Evolutionary conservation across 108 stramenopile genomes (phyloP).

Genomic region (Cyclotella atomus): DNA sequence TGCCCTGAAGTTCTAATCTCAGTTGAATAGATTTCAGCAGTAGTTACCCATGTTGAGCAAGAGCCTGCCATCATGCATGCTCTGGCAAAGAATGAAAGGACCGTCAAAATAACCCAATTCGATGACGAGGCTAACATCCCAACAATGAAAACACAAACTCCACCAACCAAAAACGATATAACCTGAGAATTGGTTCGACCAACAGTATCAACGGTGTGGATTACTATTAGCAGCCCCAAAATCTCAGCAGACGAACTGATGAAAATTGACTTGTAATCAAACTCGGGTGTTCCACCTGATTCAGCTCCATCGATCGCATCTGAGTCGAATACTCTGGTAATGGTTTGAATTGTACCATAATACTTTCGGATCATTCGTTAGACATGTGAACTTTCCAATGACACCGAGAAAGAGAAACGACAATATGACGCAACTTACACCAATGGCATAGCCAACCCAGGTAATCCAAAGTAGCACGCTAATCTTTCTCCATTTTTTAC

Average conservation of each 20-base stretch:
- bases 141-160: constrained; percentile 50
- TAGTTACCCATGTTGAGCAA: constrained; percentile 73
- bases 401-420: not conserved
- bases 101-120: constrained; percentile 11
- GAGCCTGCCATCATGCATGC: constrained; percentile 77
- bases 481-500: constrained; percentile 55
- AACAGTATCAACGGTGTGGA: constrained; percentile 60
- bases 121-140: constrained; percentile 13
- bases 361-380: too few relatives aligned
- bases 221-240: constrained; percentile 65
- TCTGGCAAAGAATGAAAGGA: constrained; percentile 66
- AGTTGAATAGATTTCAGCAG: constrained; percentile 80
- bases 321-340: constrained; percentile 59
- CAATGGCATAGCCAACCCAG: constrained; percentile 69
- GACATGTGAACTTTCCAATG: too few relatives aligned
- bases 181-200: constrained; percentile 74
- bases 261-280: constrained; percentile 76
- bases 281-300: constrained; percentile 36
- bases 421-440: constrained; percentile 11
- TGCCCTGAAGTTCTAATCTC: constrained; percentile 83
- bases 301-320: constrained; percentile 22
- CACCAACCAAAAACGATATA: constrained; percentile 61
- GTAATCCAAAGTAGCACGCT: constrained; percentile 55
- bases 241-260: constrained; percentile 71
- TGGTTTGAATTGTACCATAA: constrained; percentile 59